phyloP scores from a whole-genome alignment of 2,329 filamentous ascomycete genomes.

The Ceratocystis albifundus region DNA sequence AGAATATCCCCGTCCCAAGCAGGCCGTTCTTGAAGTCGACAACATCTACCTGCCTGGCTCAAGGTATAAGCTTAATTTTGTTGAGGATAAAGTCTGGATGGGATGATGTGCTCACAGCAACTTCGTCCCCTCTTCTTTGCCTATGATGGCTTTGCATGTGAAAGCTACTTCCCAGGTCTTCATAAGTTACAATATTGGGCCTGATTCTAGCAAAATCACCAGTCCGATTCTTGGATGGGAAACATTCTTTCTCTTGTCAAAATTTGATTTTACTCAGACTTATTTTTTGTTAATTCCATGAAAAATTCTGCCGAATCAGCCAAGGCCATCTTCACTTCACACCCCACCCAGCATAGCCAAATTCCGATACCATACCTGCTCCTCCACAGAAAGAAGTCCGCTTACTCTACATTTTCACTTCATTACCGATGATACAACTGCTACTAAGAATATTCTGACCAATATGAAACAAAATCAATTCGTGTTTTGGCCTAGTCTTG shows the following conservation, averaged over 20 bases:
- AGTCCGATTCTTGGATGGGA: not conserved
- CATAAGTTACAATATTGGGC: not conserved
- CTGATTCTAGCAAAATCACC: not conserved
- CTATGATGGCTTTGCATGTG: not conserved
- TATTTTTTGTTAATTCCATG: too few species aligned
- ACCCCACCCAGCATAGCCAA: too few species aligned
- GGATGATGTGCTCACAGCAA: not conserved
- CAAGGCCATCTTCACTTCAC: too few species aligned
- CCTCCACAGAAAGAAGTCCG: too few species aligned
- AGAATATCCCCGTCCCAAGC: too few species aligned
- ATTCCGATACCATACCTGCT: too few species aligned
- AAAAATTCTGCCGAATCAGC: too few species aligned
- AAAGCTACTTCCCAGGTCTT: not conserved
- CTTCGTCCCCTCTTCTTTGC: not conserved
- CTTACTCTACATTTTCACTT: too few species aligned
- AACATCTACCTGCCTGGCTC: not conserved
- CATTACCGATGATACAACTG: too few species aligned
- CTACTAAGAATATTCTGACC: not conserved
- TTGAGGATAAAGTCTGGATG: not conserved
- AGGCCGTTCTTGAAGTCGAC: not conserved
- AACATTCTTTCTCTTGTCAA: too few species aligned
- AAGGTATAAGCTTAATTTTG: conserved; percentile 8
- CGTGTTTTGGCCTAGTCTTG: not conserved
- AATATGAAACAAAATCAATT: not conserved
- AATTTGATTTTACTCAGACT: too few species aligned